Percentiles rank a stretch among this genome's conserved stretches.
Conservation (phyloP, 306 rosid species). For the Dalbergia cochinchinensis region DNA sequence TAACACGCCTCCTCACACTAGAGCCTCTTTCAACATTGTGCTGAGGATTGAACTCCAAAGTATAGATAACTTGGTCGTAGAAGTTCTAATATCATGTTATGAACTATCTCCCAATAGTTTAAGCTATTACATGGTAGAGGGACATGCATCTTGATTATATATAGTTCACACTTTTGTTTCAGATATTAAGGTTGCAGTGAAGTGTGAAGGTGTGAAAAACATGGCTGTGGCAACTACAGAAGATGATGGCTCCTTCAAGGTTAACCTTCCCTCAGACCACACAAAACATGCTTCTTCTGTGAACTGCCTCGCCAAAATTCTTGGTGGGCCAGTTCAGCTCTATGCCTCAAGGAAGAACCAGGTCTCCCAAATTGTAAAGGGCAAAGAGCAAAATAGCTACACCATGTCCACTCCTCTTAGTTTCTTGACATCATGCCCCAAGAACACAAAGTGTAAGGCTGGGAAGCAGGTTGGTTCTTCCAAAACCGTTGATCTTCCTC, state of each 20-base stretch:
- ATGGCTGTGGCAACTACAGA: slow-evolving; percentile 61
- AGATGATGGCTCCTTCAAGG: slow-evolving; percentile 71
- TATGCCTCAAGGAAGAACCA: slow-evolving; percentile 54
- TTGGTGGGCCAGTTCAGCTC: slow-evolving; percentile 79
- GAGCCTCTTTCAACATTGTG: too few relatives aligned
- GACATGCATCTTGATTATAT: background rate
- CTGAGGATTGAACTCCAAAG: too few relatives aligned
- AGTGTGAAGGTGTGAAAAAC: slow-evolving; percentile 68
- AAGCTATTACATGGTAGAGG: too few relatives aligned
- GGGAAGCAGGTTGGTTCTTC: slow-evolving; percentile 63
- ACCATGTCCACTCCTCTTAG: slow-evolving; percentile 71
- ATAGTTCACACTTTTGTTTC: slow-evolving; percentile 1
- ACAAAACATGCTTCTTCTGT: slow-evolving; percentile 29
- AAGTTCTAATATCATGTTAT: too few relatives aligned
- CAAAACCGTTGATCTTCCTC: slow-evolving; percentile 76
- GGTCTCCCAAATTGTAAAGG: slow-evolving; percentile 57
- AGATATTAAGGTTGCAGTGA: slow-evolving; percentile 71
- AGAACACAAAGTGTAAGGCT: slow-evolving; percentile 51
- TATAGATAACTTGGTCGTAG: too few relatives aligned
- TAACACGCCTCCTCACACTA: too few relatives aligned
- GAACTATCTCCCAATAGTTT: too few relatives aligned
- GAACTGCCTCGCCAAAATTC: slow-evolving; percentile 68
- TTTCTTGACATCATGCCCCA: slow-evolving; percentile 69
- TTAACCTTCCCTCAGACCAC: slow-evolving; percentile 54
- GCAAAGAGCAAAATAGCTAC: slow-evolving; percentile 49